A percentile compares a stretch with the other conserved stretches of the same genome.
These are phyloP conservation scores for Choricystis sp. DNA, from an alignment of 139 green algal species.

Conservation along the genomic window DNA sequence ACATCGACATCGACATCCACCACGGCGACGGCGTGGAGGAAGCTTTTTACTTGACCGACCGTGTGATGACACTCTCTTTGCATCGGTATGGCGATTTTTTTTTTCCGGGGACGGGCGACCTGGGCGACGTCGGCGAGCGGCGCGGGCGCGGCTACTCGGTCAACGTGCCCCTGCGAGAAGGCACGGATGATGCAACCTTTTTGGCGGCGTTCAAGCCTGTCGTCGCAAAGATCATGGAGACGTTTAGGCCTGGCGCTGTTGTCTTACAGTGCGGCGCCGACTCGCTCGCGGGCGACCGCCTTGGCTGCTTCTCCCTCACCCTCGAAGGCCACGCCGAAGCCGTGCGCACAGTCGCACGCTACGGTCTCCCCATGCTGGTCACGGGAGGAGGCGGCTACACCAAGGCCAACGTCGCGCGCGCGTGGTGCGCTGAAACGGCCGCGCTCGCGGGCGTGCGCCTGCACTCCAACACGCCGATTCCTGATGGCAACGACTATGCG, in stretches of 20 bases:
- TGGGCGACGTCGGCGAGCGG: conserved; percentile 38
- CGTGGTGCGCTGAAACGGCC: conserved; percentile 52
- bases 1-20: conserved; percentile 91
- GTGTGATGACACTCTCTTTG: conserved; percentile 86
- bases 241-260: conserved; percentile 53
- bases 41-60: conserved; percentile 70
- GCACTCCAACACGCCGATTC: conserved; percentile 39
- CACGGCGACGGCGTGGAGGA: conserved; percentile 96
- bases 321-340: conserved; percentile 72
- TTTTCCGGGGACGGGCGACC: conserved; percentile 64
- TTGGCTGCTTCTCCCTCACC: conserved; percentile 88
- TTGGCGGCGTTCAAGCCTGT: conserved; percentile 60
- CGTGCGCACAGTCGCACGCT: conserved; percentile 77
- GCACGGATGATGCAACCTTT: conserved; percentile 57
- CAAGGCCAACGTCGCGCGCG: conserved; percentile 86
- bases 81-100: conserved; percentile 78
- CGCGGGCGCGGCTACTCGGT: conserved; percentile 50
- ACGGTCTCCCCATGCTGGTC: conserved; percentile 76
- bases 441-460: conserved; percentile 25
- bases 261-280: conserved; percentile 81
- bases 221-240: conserved; percentile 53
- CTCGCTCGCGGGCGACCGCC: conserved; percentile 65
- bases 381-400: conserved; percentile 87
- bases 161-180: conserved; percentile 67
- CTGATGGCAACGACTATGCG: conserved; percentile 36